These are phyloP conservation scores for Paracoccidioides lutzii DNA, from an alignment of 2,329 filamentous ascomycete species.

Conservation along the genomic window DNA sequence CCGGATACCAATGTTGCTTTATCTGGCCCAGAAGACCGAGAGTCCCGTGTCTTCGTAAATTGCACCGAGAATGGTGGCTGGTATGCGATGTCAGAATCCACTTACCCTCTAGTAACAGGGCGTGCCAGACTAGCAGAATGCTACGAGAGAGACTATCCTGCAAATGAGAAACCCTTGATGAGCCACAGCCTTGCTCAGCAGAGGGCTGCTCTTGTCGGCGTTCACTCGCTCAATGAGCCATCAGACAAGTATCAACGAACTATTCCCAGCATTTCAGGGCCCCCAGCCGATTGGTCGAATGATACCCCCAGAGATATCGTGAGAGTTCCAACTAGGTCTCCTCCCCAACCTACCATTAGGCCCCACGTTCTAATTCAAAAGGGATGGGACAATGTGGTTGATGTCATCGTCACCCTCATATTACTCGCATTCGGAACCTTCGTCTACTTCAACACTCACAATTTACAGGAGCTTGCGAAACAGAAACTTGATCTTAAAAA, in stretches of 20 bases:
- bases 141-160: conserved; percentile 41
- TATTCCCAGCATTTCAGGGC: conserved; percentile 35
- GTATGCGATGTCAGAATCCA: conserved; percentile 81
- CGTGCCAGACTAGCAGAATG: conserved; percentile 46
- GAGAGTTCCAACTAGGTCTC: conserved; percentile 24
- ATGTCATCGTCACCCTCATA: conserved; percentile 32
- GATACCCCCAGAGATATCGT: conserved; percentile 27
- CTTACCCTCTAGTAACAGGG: conserved; percentile 74
- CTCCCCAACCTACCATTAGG: conserved; percentile 27
- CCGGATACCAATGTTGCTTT: conserved; percentile 30
- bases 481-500: conserved; percentile 35
- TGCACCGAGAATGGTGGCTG: conserved; percentile 75
- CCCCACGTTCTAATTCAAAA: conserved; percentile 34
- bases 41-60: conserved; percentile 68
- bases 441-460: conserved; percentile 31
- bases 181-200: conserved; percentile 36
- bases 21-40: conserved; percentile 36
- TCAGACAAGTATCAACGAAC: conserved; percentile 23
- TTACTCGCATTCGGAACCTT: conserved; percentile 30
- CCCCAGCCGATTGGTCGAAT: conserved; percentile 24
- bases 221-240: conserved; percentile 48
- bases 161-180: conserved; percentile 25
- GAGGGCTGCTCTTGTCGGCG: conserved; percentile 54
- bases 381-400: conserved; percentile 33
- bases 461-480: conserved; percentile 29